A percentile compares a stretch with the other conserved stretches of the same genome.
Evolutionary conservation across 2,329 filamentous ascomycete genomes (phyloP).

Genomic region (Stagonosporopsis vannaccii): DNA sequence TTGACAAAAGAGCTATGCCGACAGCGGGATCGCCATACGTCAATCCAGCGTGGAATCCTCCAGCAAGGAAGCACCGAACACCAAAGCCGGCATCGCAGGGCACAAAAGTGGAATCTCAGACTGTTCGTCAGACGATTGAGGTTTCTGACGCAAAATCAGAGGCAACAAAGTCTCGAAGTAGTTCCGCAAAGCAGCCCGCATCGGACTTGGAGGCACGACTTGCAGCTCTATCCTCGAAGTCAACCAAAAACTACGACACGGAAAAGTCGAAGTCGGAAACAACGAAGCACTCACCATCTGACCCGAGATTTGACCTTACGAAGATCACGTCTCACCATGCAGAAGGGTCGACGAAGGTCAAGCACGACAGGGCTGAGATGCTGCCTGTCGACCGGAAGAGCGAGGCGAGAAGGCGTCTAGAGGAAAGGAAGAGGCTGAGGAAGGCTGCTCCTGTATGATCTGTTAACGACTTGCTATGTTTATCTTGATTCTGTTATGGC

Average conservation of each 20-base stretch:
- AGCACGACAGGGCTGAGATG: slow-evolving; percentile 28
- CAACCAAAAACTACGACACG: background rate
- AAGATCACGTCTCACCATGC: slow-evolving; percentile 36
- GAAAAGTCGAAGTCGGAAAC: background rate
- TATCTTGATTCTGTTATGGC: background rate
- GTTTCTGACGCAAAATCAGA: slow-evolving; percentile 6
- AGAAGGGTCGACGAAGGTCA: slow-evolving; percentile 30
- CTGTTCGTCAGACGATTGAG: slow-evolving; percentile 13
- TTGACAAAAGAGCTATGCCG: slow-evolving; percentile 45
- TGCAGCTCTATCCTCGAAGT: slow-evolving; percentile 10
- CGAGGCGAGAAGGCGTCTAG: slow-evolving; percentile 36
- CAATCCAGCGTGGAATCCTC: slow-evolving; percentile 32
- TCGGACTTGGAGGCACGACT: slow-evolving; percentile 13
- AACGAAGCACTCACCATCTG: slow-evolving; percentile 12
- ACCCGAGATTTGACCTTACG: slow-evolving; percentile 31
- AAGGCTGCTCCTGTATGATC: slow-evolving; percentile 23
- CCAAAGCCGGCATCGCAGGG: slow-evolving; percentile 26
- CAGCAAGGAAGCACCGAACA: slow-evolving; percentile 26
- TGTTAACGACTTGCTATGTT: background rate
- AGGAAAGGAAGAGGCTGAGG: slow-evolving; percentile 38
- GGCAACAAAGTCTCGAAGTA: background rate
- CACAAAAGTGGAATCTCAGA: slow-evolving; percentile 5
- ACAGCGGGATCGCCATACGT: slow-evolving; percentile 37
- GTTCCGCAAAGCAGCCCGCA: slow-evolving; percentile 1
- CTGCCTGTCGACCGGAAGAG: slow-evolving; percentile 36